Percentiles rank a stretch among this genome's conserved stretches.
These are phyloP conservation scores for Kuraishia ogatae DNA, from an alignment of 805 yeast genomes.

Conservation along the genomic window DNA sequence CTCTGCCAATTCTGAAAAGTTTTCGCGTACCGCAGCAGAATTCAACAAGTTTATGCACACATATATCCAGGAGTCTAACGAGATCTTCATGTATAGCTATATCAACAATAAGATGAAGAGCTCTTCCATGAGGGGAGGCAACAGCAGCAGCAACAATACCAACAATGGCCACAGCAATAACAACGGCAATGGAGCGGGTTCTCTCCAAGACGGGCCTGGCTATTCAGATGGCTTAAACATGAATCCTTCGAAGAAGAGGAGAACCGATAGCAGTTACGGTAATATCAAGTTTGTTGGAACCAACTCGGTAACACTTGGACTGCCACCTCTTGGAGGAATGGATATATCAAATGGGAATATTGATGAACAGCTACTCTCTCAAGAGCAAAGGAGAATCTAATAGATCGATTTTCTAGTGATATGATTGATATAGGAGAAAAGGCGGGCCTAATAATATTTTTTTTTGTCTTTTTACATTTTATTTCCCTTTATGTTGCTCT, in stretches of 20 bases:
- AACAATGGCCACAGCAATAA: conserved; percentile 1
- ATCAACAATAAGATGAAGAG: conserved; percentile 5
- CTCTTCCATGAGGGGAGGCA: conserved; percentile 3
- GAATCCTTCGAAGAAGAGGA: not conserved
- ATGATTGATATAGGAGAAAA: not conserved
- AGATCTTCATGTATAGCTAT: conserved; percentile 4
- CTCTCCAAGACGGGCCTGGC: not conserved
- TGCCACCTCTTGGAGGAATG: conserved; percentile 4
- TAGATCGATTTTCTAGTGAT: not conserved
- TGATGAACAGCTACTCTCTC: conserved; percentile 4
- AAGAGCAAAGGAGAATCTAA: not conserved
- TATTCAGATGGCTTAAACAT: conserved; percentile 1
- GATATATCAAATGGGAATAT: conserved; percentile 6
- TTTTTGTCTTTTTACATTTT: not conserved
- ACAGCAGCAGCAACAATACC: conserved; percentile 1
- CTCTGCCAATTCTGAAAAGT: not conserved
- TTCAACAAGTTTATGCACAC: conserved; percentile 2
- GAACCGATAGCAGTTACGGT: conserved; percentile 4
- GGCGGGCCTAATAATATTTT: not conserved
- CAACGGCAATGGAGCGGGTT: conserved; percentile 7
- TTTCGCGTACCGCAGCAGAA: not conserved
- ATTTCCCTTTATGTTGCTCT: not conserved
- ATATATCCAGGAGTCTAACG: conserved; percentile 4
- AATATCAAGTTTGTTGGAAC: conserved; percentile 1
- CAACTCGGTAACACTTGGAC: conserved; percentile 7